phyloP scores from a whole-genome alignment of 1,284 basidiomycete genomes.

The Moesziomyces sp. region DNA sequence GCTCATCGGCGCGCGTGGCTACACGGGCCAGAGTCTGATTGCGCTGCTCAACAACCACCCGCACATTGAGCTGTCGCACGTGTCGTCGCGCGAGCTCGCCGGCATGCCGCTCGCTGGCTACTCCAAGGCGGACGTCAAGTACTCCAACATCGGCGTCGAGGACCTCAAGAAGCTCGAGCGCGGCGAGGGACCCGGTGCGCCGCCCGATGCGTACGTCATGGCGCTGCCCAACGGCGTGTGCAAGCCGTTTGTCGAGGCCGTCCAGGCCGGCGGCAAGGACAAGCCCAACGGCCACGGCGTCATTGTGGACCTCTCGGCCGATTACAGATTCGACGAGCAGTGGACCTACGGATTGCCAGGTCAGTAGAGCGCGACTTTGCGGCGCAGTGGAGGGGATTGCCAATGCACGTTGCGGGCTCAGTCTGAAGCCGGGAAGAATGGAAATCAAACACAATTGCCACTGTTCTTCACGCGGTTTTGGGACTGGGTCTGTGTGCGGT shows the following conservation, averaged over 20 bases:
- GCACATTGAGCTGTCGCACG: conserved; percentile 86
- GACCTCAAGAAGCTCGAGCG: conserved; percentile 65
- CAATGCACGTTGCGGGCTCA: neutral
- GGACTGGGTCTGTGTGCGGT: conserved; percentile 6
- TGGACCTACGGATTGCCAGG: conserved; percentile 99
- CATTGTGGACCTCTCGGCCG: conserved; percentile 90
- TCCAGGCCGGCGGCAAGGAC: conserved; percentile 78
- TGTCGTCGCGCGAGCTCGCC: conserved; percentile 93
- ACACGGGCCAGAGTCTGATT: conserved; percentile 91
- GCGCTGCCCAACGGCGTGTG: conserved; percentile 96
- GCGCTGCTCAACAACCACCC: conserved; percentile 86
- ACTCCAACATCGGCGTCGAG: conserved; percentile 64
- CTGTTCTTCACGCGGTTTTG: conserved; percentile 2
- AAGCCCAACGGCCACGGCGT: conserved; percentile 74
- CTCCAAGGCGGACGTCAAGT: conserved; percentile 77
- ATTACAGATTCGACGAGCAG: conserved; percentile 90
- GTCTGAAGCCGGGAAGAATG: conserved; percentile 17
- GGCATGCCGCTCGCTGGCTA: conserved; percentile 85
- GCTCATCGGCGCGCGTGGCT: conserved; percentile 94
- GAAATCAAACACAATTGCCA: conserved; percentile 4
- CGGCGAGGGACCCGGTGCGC: conserved; percentile 59
- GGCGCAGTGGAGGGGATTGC: neutral
- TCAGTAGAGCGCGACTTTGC: conserved; percentile 72
- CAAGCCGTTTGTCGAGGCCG: conserved; percentile 96
- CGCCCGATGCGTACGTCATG: conserved; percentile 75